Evolutionary conservation across 108 stramenopile genomes (phyloP).

Genomic region (Chaetoceros tenuissimus): DNA sequence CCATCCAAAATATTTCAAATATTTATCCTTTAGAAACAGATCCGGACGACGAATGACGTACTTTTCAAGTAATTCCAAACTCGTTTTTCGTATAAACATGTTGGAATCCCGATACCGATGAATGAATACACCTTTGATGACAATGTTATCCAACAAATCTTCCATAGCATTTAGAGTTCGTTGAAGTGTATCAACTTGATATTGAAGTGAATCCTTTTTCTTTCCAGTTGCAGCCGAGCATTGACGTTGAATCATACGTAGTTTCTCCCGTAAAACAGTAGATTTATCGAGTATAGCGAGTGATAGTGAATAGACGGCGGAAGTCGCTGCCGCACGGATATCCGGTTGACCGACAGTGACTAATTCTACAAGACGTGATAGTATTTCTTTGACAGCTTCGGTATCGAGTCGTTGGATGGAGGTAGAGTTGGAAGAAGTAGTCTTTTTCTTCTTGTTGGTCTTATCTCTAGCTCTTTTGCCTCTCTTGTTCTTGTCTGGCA

Average conservation of each 20-base stretch:
- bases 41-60: slow-evolving; percentile 67
- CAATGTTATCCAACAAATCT: slow-evolving; percentile 40
- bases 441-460: not conserved
- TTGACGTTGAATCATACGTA: slow-evolving; percentile 45
- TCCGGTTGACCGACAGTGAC: slow-evolving; percentile 75
- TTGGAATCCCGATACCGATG: slow-evolving; percentile 76
- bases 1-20: slow-evolving; percentile 89
- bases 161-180: slow-evolving; percentile 48
- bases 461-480: not conserved
- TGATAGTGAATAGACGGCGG: slow-evolving; percentile 54
- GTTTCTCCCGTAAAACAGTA: slow-evolving; percentile 33
- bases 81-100: slow-evolving; percentile 54
- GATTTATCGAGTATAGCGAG: slow-evolving; percentile 52
- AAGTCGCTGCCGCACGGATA: slow-evolving; percentile 50
- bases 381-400: slow-evolving; percentile 47
- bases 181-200: slow-evolving; percentile 47
- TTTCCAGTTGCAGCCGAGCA: slow-evolving; percentile 18
- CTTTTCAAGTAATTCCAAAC: slow-evolving; percentile 46
- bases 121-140: slow-evolving; percentile 65
- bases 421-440: not conserved
- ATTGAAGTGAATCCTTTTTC: slow-evolving; percentile 42
- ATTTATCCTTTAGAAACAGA: slow-evolving; percentile 68
- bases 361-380: slow-evolving; percentile 51
- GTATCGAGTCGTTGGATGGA: slow-evolving; percentile 49
- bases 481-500: slow-evolving; percentile 2